These are phyloP conservation scores for Termitomyces sp. DNA, from an alignment of 768 basidiomycete genomes.

Conservation along the genomic window DNA sequence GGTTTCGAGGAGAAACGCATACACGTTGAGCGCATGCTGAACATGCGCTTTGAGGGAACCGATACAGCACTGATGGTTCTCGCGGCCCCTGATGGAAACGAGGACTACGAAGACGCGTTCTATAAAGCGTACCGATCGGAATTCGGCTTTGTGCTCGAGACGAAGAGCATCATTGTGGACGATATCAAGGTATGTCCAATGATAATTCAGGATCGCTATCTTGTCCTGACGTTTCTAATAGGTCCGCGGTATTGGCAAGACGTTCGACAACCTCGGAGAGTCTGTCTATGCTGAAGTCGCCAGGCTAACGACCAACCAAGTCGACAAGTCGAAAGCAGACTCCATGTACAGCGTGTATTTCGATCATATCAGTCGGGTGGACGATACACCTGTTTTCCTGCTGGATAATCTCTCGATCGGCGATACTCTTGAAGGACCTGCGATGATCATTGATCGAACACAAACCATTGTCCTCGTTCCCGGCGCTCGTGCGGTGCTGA, in stretches of 20 bases:
- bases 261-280: constrained; percentile 75
- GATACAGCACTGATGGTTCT: constrained; percentile 92
- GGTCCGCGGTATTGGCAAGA: constrained; percentile 90
- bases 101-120: constrained; percentile 81
- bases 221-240: constrained; percentile 20
- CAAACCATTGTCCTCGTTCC: constrained; percentile 92
- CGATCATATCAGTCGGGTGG: constrained; percentile 70
- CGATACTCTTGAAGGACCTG: constrained; percentile 76
- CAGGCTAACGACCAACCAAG: constrained; percentile 37
- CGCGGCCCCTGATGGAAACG: constrained; percentile 52
- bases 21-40: constrained; percentile 75
- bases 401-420: constrained; percentile 65
- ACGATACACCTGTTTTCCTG: constrained; percentile 77
- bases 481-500: constrained; percentile 59
- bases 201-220: background rate
- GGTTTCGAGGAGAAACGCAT: constrained; percentile 79
- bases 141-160: constrained; percentile 90
- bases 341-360: constrained; percentile 73
- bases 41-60: constrained; percentile 92
- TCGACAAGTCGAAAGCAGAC: constrained; percentile 44
- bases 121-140: constrained; percentile 76
- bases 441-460: constrained; percentile 93
- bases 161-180: constrained; percentile 81
- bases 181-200: constrained; percentile 68
- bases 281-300: constrained; percentile 77